Base-by-base conservation (phyloP, 768 basidiomycete genomes). In the Fomitopsis serialis region DNA sequence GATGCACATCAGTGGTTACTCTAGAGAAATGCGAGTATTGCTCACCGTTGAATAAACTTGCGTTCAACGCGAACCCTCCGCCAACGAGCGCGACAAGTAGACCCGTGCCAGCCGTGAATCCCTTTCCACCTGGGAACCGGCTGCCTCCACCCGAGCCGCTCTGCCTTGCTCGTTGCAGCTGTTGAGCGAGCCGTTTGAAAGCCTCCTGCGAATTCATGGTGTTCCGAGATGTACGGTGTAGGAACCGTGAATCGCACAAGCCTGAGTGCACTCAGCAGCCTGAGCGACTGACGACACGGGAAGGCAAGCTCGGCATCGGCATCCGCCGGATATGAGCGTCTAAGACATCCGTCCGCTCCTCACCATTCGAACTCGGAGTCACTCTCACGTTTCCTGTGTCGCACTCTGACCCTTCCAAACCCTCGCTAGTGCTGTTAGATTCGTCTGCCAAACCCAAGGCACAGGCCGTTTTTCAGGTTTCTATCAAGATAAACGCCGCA, bases 41-140 rank as follows among this genome's bases (percentile, higher is more conserved):
- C 88, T 58, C 62, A 98, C 96, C 96, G 64, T 98, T 98, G 79
- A 94, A 98, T 66, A 98, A 74, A 69, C 86, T 85, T 17, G 88
- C 78, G 66, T 92, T 98, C 56, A 98, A 66, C 23, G 82, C 78
- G 46, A 96, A 60, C 23, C 92, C 95, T 54, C 91, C 95, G 29
- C 79, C 90, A 56, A 88, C 72, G 43, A 97, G 76, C 8, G 82
- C 80, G 54, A 88, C 66, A 13, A 95, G 60, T 24, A 89, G 72
- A 22, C 90, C 87, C 51, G 81, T 76, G 40, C 87, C 90, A 5
- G 86, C 83, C 60, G 91, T 82, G 36, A 86, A 64, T 13, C 85
- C 84, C 52, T 58, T 67, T 25, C 61, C 58, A 45, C 71, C 76
- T 24, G 74, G 68, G 35, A 77, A 74, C 17, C 74, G 74, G 29